Evolutionary conservation across 164 flowering plant species (phyloP), one percentile per base, ranked within the genome.

Genomic region (Stephania japonica): DNA sequence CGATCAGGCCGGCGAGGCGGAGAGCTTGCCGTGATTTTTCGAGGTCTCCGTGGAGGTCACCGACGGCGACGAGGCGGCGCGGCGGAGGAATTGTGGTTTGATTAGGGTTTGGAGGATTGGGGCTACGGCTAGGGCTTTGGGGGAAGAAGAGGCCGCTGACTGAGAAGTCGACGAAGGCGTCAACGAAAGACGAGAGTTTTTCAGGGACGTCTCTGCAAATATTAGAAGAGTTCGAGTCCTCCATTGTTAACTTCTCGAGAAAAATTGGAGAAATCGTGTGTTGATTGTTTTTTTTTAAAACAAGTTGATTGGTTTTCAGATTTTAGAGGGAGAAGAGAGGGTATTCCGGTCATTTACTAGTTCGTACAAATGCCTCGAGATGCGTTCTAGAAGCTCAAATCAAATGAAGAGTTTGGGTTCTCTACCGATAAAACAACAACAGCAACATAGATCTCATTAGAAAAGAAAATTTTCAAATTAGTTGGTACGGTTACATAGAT

Each of bases 1-100:
- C 91, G 71, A 91, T 84, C 19, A 96, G 77, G 11, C 83, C 83
- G 44, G 99, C 93, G 49, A 96, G 81, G 12, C 78, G 72, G 18
- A 96, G 72, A 19, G 99, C 85, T 66, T 89, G 76, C 70, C 81
- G 86, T 81, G 92, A 72, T 75, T 93, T 93, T 9, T 75, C 75
- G 43, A 96, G 81, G 78, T 96, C 99, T 3, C 99, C 99, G 65
- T 96, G 99, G 76, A 96, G 82, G 72, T 96, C 99, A 3, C 98
- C 99, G 71, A 96, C 73, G 26, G 99, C 97, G 24, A 96, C 74
- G 24, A 93, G 88, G 41, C 99, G 97, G 44, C 74, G 73, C 0
- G 92, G 89, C 9, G 88, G 14, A 2, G 94, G 87, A 76, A 73
- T 81, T 47, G 71, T 76, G 24, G 97, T 90, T n/a, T 73, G 85